A percentile compares a stretch with the other conserved stretches of the same genome.
phyloP scores from a whole-genome alignment of 2,329 filamentous ascomycete species.

The Fusarium bactridioides region DNA sequence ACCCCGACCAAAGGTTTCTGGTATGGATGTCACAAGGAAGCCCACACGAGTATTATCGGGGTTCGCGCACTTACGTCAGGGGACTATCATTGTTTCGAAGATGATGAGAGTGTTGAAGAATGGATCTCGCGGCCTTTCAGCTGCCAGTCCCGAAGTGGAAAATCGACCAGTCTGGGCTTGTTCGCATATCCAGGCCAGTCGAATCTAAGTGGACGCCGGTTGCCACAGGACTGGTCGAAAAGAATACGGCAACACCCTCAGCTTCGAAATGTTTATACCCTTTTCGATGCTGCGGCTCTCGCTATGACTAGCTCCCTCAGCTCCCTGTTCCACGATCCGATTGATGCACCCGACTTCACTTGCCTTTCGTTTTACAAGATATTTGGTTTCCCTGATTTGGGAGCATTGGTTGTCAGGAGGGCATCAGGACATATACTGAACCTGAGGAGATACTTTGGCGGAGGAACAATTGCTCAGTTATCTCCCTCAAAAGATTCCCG shows the following conservation, averaged over 20 bases:
- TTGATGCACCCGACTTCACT: conserved; percentile 66
- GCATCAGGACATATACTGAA: conserved; percentile 63
- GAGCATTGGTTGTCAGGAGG: conserved; percentile 65
- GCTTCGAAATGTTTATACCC: conserved; percentile 52
- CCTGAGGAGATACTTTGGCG: conserved; percentile 70
- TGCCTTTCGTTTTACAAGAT: conserved; percentile 72
- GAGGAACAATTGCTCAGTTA: conserved; percentile 70
- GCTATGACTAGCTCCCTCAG: conserved; percentile 68
- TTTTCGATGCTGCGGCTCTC: conserved; percentile 70
- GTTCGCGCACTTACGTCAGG: conserved; percentile 68
- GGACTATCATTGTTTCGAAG: conserved; percentile 66
- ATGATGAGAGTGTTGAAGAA: conserved; percentile 60
- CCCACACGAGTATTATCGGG: conserved; percentile 72
- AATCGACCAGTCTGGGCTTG: conserved; percentile 45
- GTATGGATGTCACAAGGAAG: conserved; percentile 68
- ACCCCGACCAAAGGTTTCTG: conserved; percentile 57
- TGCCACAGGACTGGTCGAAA: conserved; percentile 65
- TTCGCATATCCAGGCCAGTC: conserved; percentile 76
- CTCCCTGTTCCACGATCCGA: conserved; percentile 57
- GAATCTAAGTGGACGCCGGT: conserved; percentile 71
- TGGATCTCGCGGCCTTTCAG: conserved; percentile 48
- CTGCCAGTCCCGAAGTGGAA: conserved; percentile 25
- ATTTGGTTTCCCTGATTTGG: conserved; percentile 72
- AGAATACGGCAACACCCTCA: conserved; percentile 43
- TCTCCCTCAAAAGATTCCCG: conserved; percentile 35